Conservation (phyloP, 208 protist genomes). For the Leptomonas pyrrhocoris region DNA sequence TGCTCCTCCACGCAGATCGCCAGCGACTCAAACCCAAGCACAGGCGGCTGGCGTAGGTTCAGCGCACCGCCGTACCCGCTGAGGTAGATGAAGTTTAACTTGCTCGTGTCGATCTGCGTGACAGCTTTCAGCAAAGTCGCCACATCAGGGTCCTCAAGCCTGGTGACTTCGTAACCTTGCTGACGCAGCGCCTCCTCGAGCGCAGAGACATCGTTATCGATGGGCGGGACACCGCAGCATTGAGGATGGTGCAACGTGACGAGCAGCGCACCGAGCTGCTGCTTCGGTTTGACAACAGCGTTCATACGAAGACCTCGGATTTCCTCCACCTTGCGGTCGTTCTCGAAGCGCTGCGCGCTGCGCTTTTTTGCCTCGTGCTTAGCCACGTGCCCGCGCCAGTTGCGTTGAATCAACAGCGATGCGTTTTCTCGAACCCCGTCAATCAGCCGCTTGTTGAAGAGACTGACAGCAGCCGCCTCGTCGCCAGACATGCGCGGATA, state of each 20-base stretch:
- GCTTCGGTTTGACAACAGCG: constrained; percentile 67
- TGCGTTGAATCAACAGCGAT: constrained; percentile 79
- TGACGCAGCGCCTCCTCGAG: constrained; percentile 60
- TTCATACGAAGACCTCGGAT: constrained; percentile 73
- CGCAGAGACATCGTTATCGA: constrained; percentile 34
- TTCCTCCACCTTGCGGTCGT: constrained; percentile 80
- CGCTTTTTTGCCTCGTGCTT: constrained; percentile 38
- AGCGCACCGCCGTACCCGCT: constrained; percentile 85
- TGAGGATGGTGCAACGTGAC: constrained; percentile 66
- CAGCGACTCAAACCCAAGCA: constrained; percentile 64
- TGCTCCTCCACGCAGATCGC: constrained; percentile 71
- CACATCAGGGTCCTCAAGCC: constrained; percentile 53
- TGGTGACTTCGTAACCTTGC: constrained; percentile 81
- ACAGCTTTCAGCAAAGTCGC: constrained; percentile 61
- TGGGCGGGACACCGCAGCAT: constrained; percentile 51
- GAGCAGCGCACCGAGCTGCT: constrained; percentile 67
- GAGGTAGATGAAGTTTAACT: constrained; percentile 83
- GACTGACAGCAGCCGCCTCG: constrained; percentile 69
- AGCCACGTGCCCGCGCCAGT: constrained; percentile 69
- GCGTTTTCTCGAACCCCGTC: constrained; percentile 69
- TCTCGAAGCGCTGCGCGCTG: constrained; percentile 43
- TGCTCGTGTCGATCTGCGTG: constrained; percentile 55
- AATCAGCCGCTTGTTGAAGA: constrained; percentile 73
- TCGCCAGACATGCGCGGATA: constrained; percentile 53
- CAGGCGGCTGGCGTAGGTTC: constrained; percentile 65